Base-by-base conservation (phyloP, 257 asterid species). In the Plantago ovata region DNA sequence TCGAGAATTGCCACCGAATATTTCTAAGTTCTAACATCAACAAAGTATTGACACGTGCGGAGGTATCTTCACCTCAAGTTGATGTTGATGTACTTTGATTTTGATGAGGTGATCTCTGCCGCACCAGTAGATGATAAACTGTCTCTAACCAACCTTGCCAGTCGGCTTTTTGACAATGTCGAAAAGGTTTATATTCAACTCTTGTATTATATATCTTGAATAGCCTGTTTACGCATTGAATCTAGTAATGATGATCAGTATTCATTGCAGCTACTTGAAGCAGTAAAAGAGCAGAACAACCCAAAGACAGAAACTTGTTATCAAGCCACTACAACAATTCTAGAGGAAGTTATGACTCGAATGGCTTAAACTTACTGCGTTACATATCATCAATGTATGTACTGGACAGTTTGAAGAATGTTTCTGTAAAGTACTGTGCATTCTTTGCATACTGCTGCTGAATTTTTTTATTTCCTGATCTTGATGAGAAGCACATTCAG, bases 41-140 rank as follows among this genome's bases (percentile, higher is more conserved):
- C n/a, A n/a, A n/a, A n/a, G n/a, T n/a, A n/a, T n/a, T n/a, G n/a
- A n/a, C n/a, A n/a, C n/a, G n/a, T n/a, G n/a, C n/a, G 79, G 67
- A 78, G 75, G 67, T 84, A 81, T 52, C 69, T 86, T 13, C 74
- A 83, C 12, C 76, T 81, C 22, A 89, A 84, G 47, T 79, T 87
- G 0, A 86, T 94, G 1, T 81, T 78, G 54, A 89, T 86, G 94
- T 89, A 89, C 71, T 82, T 56, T 10, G 94, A 89, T 68, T 89
- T 89, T 4, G 94, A 86, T 61, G 75, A 84, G 38, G 79, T 89
- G 2, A 84, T 89, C 62, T 67, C 95, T 0, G 92, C 92, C 10
- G 80, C 94, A 7, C 21, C 82, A 0, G 65, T 19, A 0, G 75
- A 66, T 54, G 89, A 89, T 28, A 84, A 84, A 72, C 69, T 73